Conservation (phyloP, 768 basidiomycete species). For the Hypholoma sublateritium region DNA sequence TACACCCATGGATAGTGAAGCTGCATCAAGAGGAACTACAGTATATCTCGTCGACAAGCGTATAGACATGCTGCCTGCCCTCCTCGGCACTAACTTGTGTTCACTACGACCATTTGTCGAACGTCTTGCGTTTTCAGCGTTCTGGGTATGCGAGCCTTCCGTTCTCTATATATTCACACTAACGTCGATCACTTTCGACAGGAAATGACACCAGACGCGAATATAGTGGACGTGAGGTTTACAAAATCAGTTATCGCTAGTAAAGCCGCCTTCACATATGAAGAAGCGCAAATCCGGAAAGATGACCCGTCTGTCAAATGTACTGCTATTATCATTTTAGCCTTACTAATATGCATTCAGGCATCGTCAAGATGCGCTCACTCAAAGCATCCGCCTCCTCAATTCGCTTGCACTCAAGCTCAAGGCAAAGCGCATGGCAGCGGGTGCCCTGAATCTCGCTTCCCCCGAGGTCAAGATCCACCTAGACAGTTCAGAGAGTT, state of each 20-base stretch:
- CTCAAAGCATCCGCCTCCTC: slow-evolving; percentile 83
- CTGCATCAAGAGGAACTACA: slow-evolving; percentile 93
- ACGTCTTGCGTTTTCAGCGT: slow-evolving; percentile 89
- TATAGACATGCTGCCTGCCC: slow-evolving; percentile 94
- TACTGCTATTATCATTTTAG: not conserved
- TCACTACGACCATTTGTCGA: slow-evolving; percentile 92
- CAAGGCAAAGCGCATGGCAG: slow-evolving; percentile 83
- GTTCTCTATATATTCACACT: not conserved
- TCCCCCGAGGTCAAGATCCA: slow-evolving; percentile 99
- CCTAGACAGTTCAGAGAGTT: slow-evolving; percentile 88
- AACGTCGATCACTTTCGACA: slow-evolving; percentile 30
- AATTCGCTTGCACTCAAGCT: slow-evolving; percentile 86
- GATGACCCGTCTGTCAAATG: slow-evolving; percentile 74
- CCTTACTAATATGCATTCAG: slow-evolving; percentile 33
- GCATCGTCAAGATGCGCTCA: slow-evolving; percentile 76
- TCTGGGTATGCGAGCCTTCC: slow-evolving; percentile 68
- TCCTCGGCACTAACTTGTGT: slow-evolving; percentile 95
- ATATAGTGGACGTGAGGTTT: slow-evolving; percentile 89
- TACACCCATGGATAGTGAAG: slow-evolving; percentile 95
- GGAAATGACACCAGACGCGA: slow-evolving; percentile 88
- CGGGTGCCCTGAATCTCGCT: slow-evolving; percentile 96
- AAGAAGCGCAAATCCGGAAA: slow-evolving; percentile 91
- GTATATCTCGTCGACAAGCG: slow-evolving; percentile 98
- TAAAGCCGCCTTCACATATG: slow-evolving; percentile 96
- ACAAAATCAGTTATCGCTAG: slow-evolving; percentile 96